Conservation (phyloP, 768 basidiomycete species). For the Dentipellis fragilis region DNA sequence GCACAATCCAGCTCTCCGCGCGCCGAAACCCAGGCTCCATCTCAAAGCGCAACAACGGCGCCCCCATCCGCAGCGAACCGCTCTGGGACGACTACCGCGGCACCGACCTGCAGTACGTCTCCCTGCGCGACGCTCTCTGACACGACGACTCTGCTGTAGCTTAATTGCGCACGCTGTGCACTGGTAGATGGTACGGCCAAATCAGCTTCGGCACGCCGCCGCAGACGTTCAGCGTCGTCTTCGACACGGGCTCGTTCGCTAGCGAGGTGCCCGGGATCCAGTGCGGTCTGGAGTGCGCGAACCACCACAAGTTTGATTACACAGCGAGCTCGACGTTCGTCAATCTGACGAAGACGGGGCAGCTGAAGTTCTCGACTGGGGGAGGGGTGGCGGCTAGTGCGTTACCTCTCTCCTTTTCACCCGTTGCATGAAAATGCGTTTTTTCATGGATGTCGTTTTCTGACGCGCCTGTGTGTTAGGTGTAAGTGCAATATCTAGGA, state of each 20-base stretch:
- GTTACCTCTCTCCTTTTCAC: too few species aligned
- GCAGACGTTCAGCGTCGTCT: constrained; percentile 37
- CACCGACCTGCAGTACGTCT: neutral
- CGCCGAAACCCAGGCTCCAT: too few species aligned
- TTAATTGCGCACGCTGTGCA: neutral
- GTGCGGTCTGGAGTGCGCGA: constrained; percentile 33
- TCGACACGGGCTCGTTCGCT: constrained; percentile 44
- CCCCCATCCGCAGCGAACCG: neutral
- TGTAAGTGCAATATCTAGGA: neutral
- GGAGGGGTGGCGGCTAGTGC: constrained; percentile 41
- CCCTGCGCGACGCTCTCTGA: neutral
- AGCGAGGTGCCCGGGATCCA: constrained; percentile 40
- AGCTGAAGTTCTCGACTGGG: constrained; percentile 43
- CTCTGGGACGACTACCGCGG: neutral
- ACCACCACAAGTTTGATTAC: constrained; percentile 37
- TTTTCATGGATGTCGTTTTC: too few species aligned
- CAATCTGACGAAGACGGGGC: constrained; percentile 29
- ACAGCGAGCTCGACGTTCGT: constrained; percentile 42
- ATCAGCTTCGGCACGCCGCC: constrained; percentile 47
- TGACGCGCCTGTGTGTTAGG: too few species aligned
- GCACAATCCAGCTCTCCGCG: too few species aligned
- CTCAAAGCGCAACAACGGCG: too few species aligned
- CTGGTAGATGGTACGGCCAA: constrained; percentile 40
- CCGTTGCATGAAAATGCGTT: too few species aligned
- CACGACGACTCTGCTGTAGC: neutral